Evolutionary conservation across 73 alveolate species (phyloP).

Genomic region (Paramecium caudatum): DNA sequence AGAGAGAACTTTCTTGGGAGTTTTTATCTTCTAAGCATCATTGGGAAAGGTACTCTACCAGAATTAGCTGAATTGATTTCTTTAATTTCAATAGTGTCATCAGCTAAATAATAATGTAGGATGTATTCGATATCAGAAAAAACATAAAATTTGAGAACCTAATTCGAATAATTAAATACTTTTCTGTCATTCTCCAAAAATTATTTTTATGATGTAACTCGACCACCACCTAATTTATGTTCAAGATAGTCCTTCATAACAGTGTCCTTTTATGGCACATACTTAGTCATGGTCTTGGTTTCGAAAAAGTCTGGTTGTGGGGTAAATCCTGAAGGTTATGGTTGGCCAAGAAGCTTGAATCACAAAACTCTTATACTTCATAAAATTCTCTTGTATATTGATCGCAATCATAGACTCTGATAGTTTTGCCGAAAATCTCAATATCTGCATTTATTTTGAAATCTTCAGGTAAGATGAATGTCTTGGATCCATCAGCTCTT

Average conservation of each 20-base stretch:
- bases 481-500: slow-evolving; percentile 83
- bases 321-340: not conserved
- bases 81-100: slow-evolving; percentile 95
- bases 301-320: slow-evolving; percentile 22
- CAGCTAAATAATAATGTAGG: slow-evolving; percentile 95
- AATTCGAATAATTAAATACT: slow-evolving; percentile 63
- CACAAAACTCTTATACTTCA: not conserved
- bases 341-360: not conserved
- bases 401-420: slow-evolving; percentile 90
- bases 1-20: slow-evolving; percentile 92
- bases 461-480: slow-evolving; percentile 84
- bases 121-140: slow-evolving; percentile 87
- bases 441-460: slow-evolving; percentile 88
- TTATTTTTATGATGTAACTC: slow-evolving; percentile 88
- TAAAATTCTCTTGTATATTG: slow-evolving; percentile 93
- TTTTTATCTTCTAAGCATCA: slow-evolving; percentile 90
- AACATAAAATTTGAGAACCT: slow-evolving; percentile 86
- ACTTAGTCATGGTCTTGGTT: slow-evolving; percentile 55
- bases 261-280: slow-evolving; percentile 78
- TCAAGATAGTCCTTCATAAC: slow-evolving; percentile 93
- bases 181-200: slow-evolving; percentile 95
- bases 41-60: slow-evolving; percentile 96
- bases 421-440: slow-evolving; percentile 83
- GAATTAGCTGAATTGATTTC: slow-evolving; percentile 93
- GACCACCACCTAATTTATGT: slow-evolving; percentile 96